Base-by-base conservation (phyloP, 176 grass and related monocot species). In the Aegilops longissima region DNA sequence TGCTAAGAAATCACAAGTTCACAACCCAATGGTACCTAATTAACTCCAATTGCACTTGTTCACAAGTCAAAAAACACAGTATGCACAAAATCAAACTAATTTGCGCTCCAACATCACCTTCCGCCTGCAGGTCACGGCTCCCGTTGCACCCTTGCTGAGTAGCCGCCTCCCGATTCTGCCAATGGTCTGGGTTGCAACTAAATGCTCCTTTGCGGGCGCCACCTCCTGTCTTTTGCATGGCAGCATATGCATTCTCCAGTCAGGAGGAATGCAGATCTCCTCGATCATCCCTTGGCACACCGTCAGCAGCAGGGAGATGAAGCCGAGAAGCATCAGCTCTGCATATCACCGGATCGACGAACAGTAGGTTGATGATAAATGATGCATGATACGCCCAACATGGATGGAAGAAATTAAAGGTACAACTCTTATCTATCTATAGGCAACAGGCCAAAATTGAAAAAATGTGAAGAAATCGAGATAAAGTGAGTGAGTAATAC, bases 261-360 rank as follows among this genome's bases (percentile, higher is more conserved):
- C 21, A 11, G 34, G 14, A 47, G 87, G 91, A 69, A 97, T 95
- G 85, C 95, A 97, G 16, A 92, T 90, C 83, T 58, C 80, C 80
- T 85, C 85, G 76, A 97, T 92, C 39, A 58, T 12, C 11, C 85
- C 87, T 78, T 97, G 93, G 79, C 88, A 90, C 77, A 95, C 93
- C 73, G 93, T 97, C 17, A 97, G 82, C 76, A 97, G 83, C 42
- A 97, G 83, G 58, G 95, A 95, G 71, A 97, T 90, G 85, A 97
- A 97, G 30, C 95, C 95, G 42, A 93, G 88, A 75, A 94, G 86
- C 95, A 97, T 93, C 87, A 97, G 75, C 77, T 97, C 95, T 95
- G 88, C 84, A 89, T 30, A 64, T 13, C 29, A 23, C 2, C 63
- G 36, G 35, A 40, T 20, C 66, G 84, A 80, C 45, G 12, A 64